Conservation (phyloP, 352 stramenopile species). For the Phytopythium montanum region DNA sequence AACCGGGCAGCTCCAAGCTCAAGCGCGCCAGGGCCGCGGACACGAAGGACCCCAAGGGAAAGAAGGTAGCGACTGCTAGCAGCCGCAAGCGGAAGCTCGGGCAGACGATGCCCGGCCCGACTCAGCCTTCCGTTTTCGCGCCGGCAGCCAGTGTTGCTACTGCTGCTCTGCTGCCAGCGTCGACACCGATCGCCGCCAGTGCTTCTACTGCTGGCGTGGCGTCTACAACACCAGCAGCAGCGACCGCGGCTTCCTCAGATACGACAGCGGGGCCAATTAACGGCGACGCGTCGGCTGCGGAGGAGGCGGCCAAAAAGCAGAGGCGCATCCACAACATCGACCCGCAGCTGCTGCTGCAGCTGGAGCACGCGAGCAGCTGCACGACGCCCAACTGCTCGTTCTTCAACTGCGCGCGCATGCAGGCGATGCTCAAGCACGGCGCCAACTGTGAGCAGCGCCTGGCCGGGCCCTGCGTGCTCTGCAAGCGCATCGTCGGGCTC, state of each 20-base stretch:
- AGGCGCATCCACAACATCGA: slow-evolving; percentile 88
- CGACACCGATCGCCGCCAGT: neutral
- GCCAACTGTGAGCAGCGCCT: slow-evolving; percentile 80
- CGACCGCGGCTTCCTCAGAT: neutral
- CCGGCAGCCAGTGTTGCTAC: neutral
- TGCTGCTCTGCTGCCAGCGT: slow-evolving; percentile 2
- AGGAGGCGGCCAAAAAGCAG: slow-evolving; percentile 91
- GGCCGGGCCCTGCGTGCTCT: slow-evolving; percentile 75
- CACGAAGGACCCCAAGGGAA: slow-evolving; percentile 14
- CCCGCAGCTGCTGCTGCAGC: slow-evolving; percentile 77
- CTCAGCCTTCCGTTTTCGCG: slow-evolving; percentile 6
- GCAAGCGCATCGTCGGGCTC: slow-evolving; percentile 83
- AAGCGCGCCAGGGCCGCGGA: slow-evolving; percentile 41
- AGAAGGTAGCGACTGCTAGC: slow-evolving; percentile 24
- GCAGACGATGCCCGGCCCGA: slow-evolving; percentile 29
- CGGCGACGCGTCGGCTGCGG: slow-evolving; percentile 12
- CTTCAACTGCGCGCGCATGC: slow-evolving; percentile 86
- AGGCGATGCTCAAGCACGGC: slow-evolving; percentile 89
- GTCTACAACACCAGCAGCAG: neutral
- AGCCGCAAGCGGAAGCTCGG: slow-evolving; percentile 74
- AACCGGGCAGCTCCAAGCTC: slow-evolving; percentile 36
- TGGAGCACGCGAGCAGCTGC: slow-evolving; percentile 82
- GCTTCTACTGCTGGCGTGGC: neutral
- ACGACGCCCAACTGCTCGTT: slow-evolving; percentile 67
- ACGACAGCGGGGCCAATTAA: neutral